Evolutionary conservation across 2,329 filamentous ascomycete genomes (phyloP), one percentile per base, ranked within the genome.

Genomic region (Colletotrichum brevisporum): DNA sequence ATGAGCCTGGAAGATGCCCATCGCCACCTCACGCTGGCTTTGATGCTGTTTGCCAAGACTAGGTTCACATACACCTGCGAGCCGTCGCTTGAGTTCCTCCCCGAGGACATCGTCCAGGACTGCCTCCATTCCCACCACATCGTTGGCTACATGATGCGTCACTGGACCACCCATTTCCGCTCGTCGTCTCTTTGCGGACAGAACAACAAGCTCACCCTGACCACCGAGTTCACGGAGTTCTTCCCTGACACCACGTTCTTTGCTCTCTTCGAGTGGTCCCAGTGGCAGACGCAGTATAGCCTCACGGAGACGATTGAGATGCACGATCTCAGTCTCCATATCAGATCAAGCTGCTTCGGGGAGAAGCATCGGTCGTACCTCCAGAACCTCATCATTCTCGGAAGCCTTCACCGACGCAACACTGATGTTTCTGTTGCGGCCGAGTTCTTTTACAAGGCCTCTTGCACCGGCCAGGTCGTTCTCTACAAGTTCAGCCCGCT

Each of bases 241-340:
- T 81, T 82, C 58, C 80, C 81, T 0, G 73, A 75, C 27, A 79
- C 79, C 3, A 74, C 75, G n/a, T 77, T 78, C 65, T 80, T 82
- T 64, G 73, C 76, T 18, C 72, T 81, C 6, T 67, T 82, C 3
- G 80, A 82, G 63, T 72, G 78, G 55, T 71, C 75, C 1, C 76
- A 74, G 27, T 80, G 79, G 78, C 71, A 73, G 10, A 73, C 71
- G n/a, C 65, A 75, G 18, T 66, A 75, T 5, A 21, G 69, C 2
- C 65, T 71, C 0, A 53, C 73, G 8, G 74, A 76, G 6, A 72
- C 76, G 0, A 69, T 79, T 15, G 72, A 74, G 5, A 73, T 75
- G 4, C 76, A 80, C 31, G 76, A 80, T 27, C 72, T 82, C 3
- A 75, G 78, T 1, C 76, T 82, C 8, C 77, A 74, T 9, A 76